Base-by-base conservation (phyloP, 2,329 filamentous ascomycete species). In the Graphiopsis chlorocephala region DNA sequence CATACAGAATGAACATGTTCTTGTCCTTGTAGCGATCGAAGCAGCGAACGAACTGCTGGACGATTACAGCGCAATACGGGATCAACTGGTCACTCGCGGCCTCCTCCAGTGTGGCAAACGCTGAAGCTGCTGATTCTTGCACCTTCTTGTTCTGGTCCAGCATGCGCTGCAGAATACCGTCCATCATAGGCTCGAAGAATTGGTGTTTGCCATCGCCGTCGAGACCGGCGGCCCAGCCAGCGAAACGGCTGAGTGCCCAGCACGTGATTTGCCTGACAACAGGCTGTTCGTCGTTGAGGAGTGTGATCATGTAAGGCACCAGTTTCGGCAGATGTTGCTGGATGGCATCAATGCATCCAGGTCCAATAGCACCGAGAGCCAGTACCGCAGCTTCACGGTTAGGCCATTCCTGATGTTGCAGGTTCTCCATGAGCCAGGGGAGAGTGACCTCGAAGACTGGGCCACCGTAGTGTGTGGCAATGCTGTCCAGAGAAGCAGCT, bases 1-100 rank as follows among this genome's bases (percentile, higher is more conserved):
- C 95, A 80, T 99, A 99, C 35, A 99, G 86, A 63, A 98, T 96
- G 81, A 96, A 97, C 88, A 98, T 97, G 81, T 99, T 99, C 73
- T 92, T 90, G 78, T 98, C 94, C 84, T 99, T 98, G 86, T 98
- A 99, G 78, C 91, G 93, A 61, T 84, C 86, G 78, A 99, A 99
- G 78, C 95, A 99, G 66, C 86, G 84, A 61, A 97, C 93, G 73
- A 94, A 98, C 76, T 98, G 95, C 67, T 89, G 89, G 61, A 98
- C 87, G 72, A 99, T 98, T 28, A 93, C 91, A 29, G 89, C 85
- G 72, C 92, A 93, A 79, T 97, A 99, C 0, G 92, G 92, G 68
- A 89, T 88, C 48, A 99, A 81, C 67, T 89, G 85, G 68, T 87
- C 87, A 65, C 92, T 92, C 0, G 95, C 91, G 77, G 96, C 96